These are phyloP conservation scores for Acarospora socialis DNA, from an alignment of 2,329 filamentous ascomycete genomes.

Conservation along the genomic window DNA sequence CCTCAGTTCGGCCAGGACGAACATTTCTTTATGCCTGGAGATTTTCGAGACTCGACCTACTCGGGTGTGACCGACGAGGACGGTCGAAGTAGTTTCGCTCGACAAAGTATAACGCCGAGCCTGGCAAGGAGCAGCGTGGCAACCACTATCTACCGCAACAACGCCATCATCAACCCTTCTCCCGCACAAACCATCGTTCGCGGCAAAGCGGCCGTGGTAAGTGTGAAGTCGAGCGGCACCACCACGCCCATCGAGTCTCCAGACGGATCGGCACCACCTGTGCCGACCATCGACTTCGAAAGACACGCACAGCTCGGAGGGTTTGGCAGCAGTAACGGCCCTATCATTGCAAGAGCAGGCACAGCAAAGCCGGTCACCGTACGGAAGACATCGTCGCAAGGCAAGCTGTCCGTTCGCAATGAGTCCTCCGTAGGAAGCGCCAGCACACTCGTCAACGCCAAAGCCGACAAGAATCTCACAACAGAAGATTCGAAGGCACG, in stretches of 20 bases:
- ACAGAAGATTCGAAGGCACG: constrained; percentile 8
- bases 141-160: constrained; percentile 86
- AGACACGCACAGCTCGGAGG: constrained; percentile 3
- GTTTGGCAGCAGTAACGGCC: constrained; percentile 11
- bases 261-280: constrained; percentile 41
- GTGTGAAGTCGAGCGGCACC: constrained; percentile 58
- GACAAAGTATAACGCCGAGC: constrained; percentile 35
- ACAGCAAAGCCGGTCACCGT: constrained; percentile 13
- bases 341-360: constrained; percentile 13
- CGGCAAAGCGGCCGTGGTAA: constrained; percentile 83
- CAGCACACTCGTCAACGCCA: constrained; percentile 2
- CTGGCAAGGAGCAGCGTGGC: constrained; percentile 52
- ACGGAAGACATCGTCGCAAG: constrained; percentile 7
- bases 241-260: constrained; percentile 36
- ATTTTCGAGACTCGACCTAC: constrained; percentile 82
- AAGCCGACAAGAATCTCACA: too few relatives aligned
- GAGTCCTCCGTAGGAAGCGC: constrained; percentile 2
- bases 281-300: constrained; percentile 55
- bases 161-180: constrained; percentile 63
- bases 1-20: constrained; percentile 55
- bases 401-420: constrained; percentile 5
- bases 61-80: constrained; percentile 53
- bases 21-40: constrained; percentile 85
- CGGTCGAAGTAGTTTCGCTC: constrained; percentile 29
- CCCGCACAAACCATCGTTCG: constrained; percentile 77